Conservation (phyloP, 2,329 filamentous ascomycete species). For the Acephala macrosclerotiorum region DNA sequence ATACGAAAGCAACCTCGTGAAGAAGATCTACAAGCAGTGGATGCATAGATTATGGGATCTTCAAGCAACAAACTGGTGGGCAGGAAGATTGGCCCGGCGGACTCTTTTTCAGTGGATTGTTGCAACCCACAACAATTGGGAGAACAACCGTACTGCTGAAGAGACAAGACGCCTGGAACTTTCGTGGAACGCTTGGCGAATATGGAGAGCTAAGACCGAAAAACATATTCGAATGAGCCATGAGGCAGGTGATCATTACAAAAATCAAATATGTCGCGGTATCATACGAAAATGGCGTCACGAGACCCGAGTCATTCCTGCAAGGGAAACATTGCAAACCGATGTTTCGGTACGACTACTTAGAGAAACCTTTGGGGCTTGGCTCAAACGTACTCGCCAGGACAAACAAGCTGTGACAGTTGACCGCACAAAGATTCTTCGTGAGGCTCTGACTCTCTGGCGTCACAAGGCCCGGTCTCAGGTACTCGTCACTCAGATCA, state of each 20-base stretch:
- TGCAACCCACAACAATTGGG: conserved; percentile 28
- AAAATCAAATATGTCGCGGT: conserved; percentile 22
- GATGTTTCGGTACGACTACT: conserved; percentile 54
- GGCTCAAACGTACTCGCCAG: conserved; percentile 54
- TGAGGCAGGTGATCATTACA: conserved; percentile 29
- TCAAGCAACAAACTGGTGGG: conserved; percentile 33
- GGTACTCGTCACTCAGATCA: conserved; percentile 58
- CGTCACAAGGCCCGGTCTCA: conserved; percentile 65
- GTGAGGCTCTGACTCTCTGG: conserved; percentile 66
- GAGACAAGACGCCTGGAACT: conserved; percentile 33
- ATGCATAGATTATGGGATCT: conserved; percentile 44
- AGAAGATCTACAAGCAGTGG: conserved; percentile 45
- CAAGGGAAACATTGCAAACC: conserved; percentile 47
- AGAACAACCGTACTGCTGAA: conserved; percentile 32
- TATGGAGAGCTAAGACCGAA: conserved; percentile 35
- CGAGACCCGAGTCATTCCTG: conserved; percentile 39
- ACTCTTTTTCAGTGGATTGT: conserved; percentile 37
- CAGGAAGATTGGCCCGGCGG: conserved; percentile 29
- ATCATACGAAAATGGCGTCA: conserved; percentile 38
- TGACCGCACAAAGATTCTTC: conserved; percentile 59
- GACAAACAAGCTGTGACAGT: conserved; percentile 56
- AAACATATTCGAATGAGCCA: conserved; percentile 23
- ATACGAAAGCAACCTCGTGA: conserved; percentile 42
- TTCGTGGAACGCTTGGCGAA: conserved; percentile 29
- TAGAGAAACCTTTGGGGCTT: conserved; percentile 54